Evolutionary conservation across 768 basidiomycete genomes (phyloP).

Genomic region (Phaeotremella skinneri): DNA sequence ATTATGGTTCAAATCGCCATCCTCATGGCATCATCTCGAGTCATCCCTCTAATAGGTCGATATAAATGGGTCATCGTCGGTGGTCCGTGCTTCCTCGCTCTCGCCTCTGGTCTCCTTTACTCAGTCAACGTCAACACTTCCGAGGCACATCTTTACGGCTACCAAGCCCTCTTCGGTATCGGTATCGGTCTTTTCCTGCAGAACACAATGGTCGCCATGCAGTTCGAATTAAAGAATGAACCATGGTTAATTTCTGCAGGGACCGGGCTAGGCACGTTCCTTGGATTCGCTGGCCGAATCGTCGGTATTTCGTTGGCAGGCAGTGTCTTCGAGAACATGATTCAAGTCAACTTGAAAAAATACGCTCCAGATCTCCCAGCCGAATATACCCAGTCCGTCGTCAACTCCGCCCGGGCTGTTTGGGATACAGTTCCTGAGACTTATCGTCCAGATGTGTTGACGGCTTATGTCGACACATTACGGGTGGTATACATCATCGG

Average conservation of each 20-base stretch:
- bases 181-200: conserved; percentile 53
- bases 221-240: conserved; percentile 50
- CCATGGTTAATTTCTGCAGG: conserved; percentile 51
- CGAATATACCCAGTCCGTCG: conserved; percentile 24
- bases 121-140: conserved; percentile 43
- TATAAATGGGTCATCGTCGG: conserved; percentile 53
- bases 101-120: conserved; percentile 53
- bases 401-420: conserved; percentile 45
- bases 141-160: conserved; percentile 48
- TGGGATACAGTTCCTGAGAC: conserved; percentile 39
- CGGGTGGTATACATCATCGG: conserved; percentile 51
- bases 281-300: conserved; percentile 50
- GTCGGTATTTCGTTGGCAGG: conserved; percentile 51
- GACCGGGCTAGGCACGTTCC: conserved; percentile 51
- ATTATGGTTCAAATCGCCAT: conserved; percentile 47
- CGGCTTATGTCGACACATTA: conserved; percentile 34
- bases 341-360: conserved; percentile 41
- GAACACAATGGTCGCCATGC: conserved; percentile 53
- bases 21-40: conserved; percentile 44
- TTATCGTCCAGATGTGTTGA: conserved; percentile 11
- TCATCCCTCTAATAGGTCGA: conserved; percentile 47
- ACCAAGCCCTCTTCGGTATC: conserved; percentile 52
- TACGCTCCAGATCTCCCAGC: conserved; percentile 40
- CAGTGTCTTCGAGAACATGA: conserved; percentile 49
- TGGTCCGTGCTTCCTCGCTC: conserved; percentile 48